Evolutionary conservation across 192 early-diverging fungal genomes (phyloP), one percentile per base, ranked within the genome.

Genomic region (Pilobolus umbonatus): DNA sequence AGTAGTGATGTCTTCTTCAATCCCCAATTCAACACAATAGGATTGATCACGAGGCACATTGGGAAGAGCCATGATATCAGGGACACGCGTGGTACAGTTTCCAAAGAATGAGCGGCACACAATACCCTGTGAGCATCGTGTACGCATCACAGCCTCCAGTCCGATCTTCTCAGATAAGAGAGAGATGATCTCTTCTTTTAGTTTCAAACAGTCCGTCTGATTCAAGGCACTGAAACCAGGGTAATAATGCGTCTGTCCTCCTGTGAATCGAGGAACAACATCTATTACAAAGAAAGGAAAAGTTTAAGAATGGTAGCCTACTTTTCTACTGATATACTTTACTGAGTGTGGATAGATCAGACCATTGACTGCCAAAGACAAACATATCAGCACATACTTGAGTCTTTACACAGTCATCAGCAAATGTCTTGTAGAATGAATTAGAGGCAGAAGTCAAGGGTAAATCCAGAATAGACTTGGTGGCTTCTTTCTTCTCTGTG

Each of bases 301-400:
- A n/a, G n/a, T n/a, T n/a, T n/a, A n/a, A n/a, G n/a, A n/a, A 5
- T 47, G 3, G 22, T 25, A 4, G 21, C 4, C 2, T 5, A 25
- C 2, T 11, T 47, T 47, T 25, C 30, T 28, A 8, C 12, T 22
- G 11, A 36, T 21, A 29, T 46, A 28, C 50, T 67, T 44, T 73
- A 75, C 88, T 86, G 29, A 93, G 61, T 5, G 94, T 92, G 3
- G 96, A 93, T 1, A 94, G 79, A 66, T 98, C 96, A 31, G 89
- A 78, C 63, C 86, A 93, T 9, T 80, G 75, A 5, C 73, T 71
- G 10, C 91, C 90, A 80, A 98, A 95, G 50, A 97, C 65, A 73
- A 90, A 98, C 76, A 93, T 68, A 65, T 93, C 95, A 60, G 93
- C 81, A 57, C 84, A 85, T 36, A 98, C 76, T 51, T 93, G 93